A percentile compares a stretch with the other conserved stretches of the same genome.
Evolutionary conservation across 1,284 basidiomycete genomes (phyloP).

Genomic region (Cerrena zonata): DNA sequence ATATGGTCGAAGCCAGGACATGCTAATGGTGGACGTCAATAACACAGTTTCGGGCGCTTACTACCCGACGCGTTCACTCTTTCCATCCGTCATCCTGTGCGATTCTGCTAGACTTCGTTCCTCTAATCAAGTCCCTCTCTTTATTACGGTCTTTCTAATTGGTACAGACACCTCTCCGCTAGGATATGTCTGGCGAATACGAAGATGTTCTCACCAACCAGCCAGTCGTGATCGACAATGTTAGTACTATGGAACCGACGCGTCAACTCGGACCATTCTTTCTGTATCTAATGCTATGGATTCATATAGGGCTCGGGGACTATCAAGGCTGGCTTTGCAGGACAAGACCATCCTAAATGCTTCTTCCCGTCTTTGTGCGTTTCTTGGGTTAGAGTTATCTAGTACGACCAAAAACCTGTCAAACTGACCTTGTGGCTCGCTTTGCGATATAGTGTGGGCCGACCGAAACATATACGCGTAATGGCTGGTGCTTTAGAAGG

Average conservation of each 20-base stretch:
- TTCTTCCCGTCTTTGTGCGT: slow-evolving; percentile 97
- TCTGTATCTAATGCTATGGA: not conserved
- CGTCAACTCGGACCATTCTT: not conserved
- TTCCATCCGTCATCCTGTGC: not conserved
- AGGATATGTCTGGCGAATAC: slow-evolving; percentile 72
- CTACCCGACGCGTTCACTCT: slow-evolving; percentile 1
- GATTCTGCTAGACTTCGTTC: too few relatives aligned
- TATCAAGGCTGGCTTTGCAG: slow-evolving; percentile 96
- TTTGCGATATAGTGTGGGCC: slow-evolving; percentile 65
- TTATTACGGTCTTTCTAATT: not conserved
- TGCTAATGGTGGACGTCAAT: not conserved
- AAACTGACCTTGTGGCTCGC: slow-evolving; percentile 7
- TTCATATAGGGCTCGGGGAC: slow-evolving; percentile 81
- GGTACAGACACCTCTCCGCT: not conserved
- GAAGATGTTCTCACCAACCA: slow-evolving; percentile 89
- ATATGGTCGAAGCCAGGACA: not conserved
- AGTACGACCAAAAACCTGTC: slow-evolving; percentile 21
- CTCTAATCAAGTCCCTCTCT: not conserved
- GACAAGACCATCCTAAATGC: slow-evolving; percentile 95
- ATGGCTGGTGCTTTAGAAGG: slow-evolving; percentile 95
- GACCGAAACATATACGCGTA: slow-evolving; percentile 91
- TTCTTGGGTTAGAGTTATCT: slow-evolving; percentile 33
- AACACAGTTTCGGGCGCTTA: not conserved
- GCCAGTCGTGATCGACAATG: slow-evolving; percentile 95
- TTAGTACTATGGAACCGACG: slow-evolving; percentile 34